These are phyloP conservation scores for Noccaea caerulescens DNA, from an alignment of 345 rosid genomes.

Conservation along the genomic window DNA sequence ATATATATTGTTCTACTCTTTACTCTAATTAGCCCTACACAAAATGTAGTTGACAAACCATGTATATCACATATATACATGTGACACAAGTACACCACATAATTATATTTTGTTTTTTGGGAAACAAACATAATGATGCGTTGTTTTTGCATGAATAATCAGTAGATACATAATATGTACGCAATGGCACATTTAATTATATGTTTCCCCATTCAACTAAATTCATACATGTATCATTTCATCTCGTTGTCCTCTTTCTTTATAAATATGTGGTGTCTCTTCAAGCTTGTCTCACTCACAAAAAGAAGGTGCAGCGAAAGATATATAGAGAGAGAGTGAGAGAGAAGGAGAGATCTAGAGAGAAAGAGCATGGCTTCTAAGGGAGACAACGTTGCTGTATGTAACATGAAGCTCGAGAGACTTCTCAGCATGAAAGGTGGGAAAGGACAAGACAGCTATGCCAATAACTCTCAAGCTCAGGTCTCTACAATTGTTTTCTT, in stretches of 20 bases:
- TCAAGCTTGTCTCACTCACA: conserved; percentile 35
- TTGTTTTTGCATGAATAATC: conserved; percentile 44
- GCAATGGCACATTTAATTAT: conserved; percentile 40
- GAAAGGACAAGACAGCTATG: conserved; percentile 89
- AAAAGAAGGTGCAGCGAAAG: conserved; percentile 13
- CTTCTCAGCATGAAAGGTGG: conserved; percentile 96
- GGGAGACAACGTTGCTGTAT: conserved; percentile 64
- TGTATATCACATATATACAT: conserved; percentile 26
- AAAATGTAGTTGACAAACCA: conserved; percentile 37
- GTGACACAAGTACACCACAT: conserved; percentile 44
- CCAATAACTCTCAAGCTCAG: conserved; percentile 97
- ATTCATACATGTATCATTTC: conserved; percentile 28
- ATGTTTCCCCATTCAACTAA: conserved; percentile 41
- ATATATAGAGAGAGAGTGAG: conserved; percentile 1
- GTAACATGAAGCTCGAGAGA: conserved; percentile 76
- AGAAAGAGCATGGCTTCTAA: conserved; percentile 54
- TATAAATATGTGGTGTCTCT: conserved; percentile 35
- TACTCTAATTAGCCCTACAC: conserved; percentile 40
- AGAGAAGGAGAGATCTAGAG: background rate
- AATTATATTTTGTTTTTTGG: conserved; percentile 38
- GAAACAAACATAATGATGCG: conserved; percentile 45
- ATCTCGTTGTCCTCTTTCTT: conserved; percentile 23
- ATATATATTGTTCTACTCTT: conserved; percentile 16
- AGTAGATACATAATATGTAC: conserved; percentile 35
- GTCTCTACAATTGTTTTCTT: conserved; percentile 40